Evolutionary conservation across 208 protist genomes (phyloP).

Genomic region (Leishmania turanica): DNA sequence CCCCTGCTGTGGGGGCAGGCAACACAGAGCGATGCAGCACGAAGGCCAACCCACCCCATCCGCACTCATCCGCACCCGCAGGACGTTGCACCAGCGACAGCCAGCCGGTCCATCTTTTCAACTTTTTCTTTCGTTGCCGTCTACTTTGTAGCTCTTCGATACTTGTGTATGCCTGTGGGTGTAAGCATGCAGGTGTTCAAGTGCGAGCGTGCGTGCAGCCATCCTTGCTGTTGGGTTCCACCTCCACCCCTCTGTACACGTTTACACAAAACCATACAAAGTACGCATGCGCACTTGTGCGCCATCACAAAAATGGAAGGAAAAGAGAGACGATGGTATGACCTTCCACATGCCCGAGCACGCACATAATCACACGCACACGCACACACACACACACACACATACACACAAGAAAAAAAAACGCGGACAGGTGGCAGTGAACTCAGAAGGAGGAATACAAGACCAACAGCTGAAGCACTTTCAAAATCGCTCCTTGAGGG

Average conservation of each 20-base stretch:
- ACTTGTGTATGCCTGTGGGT: constrained; percentile 1
- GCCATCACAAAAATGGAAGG: constrained; percentile 1
- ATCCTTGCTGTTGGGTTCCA: not conserved
- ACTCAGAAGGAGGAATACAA: not conserved
- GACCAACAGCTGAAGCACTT: not conserved
- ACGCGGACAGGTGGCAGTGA: not conserved
- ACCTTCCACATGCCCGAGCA: not conserved
- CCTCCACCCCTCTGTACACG: not conserved
- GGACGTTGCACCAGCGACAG: not conserved
- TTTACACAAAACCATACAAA: not conserved
- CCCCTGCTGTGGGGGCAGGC: not conserved
- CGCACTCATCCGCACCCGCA: not conserved
- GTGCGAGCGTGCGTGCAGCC: not conserved
- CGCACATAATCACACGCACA: no score
- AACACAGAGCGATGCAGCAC: not conserved
- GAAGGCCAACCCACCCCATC: not conserved
- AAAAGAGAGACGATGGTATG: not conserved
- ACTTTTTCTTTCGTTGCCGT: not conserved
- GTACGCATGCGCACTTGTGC: not conserved
- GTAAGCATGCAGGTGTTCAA: not conserved
- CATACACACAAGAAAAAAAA: not conserved
- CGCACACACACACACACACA: not conserved
- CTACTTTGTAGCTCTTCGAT: not conserved
- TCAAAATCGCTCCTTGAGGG: not conserved
- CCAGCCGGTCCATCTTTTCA: not conserved